These are phyloP conservation scores for Fusarium pilosicola DNA, from an alignment of 2,329 filamentous ascomycete species.

Conservation along the genomic window DNA sequence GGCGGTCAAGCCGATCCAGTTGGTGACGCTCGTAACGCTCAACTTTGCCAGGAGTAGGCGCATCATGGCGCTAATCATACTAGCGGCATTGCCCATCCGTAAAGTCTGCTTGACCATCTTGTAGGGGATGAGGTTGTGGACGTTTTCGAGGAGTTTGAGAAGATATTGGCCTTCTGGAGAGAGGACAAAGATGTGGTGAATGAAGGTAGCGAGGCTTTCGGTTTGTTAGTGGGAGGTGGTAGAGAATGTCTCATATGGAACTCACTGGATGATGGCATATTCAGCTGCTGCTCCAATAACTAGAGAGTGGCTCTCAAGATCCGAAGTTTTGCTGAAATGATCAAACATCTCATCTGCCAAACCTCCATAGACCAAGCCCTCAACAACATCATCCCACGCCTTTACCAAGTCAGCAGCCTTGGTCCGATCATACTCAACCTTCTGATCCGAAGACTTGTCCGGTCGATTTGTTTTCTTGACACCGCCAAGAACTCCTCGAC, in stretches of 20 bases:
- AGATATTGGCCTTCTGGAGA: conserved; percentile 81
- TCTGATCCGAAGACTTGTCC: conserved; percentile 6
- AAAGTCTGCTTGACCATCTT: conserved; percentile 77
- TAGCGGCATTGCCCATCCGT: conserved; percentile 80
- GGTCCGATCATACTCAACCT: conserved; percentile 64
- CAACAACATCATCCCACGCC: conserved; percentile 74
- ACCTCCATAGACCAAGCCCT: conserved; percentile 74
- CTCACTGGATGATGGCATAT: conserved; percentile 75
- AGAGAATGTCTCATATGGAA: conserved; percentile 11
- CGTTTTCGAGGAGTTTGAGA: conserved; percentile 74
- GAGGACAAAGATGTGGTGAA: conserved; percentile 77
- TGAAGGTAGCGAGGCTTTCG: conserved; percentile 73
- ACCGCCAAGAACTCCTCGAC: conserved; percentile 73
- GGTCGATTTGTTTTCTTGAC: conserved; percentile 27
- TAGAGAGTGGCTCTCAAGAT: conserved; percentile 71
- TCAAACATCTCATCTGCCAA: conserved; percentile 73
- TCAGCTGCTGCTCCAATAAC: conserved; percentile 73
- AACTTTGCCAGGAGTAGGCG: conserved; percentile 80
- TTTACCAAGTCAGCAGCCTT: conserved; percentile 68
- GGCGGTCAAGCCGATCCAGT: conserved; percentile 79
- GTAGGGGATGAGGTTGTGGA: conserved; percentile 78
- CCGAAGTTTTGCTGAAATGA: conserved; percentile 67
- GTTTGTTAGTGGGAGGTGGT: conserved; percentile 25
- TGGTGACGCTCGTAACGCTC: conserved; percentile 77
- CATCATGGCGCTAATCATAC: conserved; percentile 82